phyloP scores from a whole-genome alignment of 2,329 filamentous ascomycete species.

The Botryosphaeria dothidea region DNA sequence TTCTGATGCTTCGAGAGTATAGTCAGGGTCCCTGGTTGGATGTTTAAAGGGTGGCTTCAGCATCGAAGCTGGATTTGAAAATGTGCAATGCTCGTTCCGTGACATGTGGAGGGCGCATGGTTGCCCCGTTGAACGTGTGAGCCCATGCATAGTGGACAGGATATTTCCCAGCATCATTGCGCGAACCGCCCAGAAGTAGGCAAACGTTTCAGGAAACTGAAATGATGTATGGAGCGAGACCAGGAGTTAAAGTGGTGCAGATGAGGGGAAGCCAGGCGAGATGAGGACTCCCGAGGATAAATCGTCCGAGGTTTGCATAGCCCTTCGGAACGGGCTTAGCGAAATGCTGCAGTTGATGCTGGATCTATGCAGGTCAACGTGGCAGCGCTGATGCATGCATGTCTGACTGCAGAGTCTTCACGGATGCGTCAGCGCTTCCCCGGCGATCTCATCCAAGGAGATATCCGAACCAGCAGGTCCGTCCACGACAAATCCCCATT shows the following conservation, averaged over 20 bases:
- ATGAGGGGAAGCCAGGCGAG: background rate
- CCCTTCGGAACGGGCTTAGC: background rate
- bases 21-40: too few relatives aligned
- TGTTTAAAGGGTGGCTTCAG: background rate
- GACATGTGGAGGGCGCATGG: background rate
- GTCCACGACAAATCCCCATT: too few relatives aligned
- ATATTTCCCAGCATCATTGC: background rate
- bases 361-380: constrained; percentile 7
- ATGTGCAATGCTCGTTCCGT: background rate
- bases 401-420: constrained; percentile 1
- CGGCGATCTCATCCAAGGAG: background rate
- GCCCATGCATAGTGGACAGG: background rate
- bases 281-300: background rate
- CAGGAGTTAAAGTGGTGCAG: background rate
- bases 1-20: too few relatives aligned
- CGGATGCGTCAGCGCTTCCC: background rate
- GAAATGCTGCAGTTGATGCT: background rate
- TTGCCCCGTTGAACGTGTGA: background rate
- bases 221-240: background rate
- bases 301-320: background rate
- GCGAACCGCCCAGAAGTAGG: background rate
- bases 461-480: background rate
- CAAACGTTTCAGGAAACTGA: background rate
- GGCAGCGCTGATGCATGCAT: background rate
- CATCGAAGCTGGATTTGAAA: background rate